Base-by-base conservation (phyloP, 2,329 filamentous ascomycete genomes). In the Alternaria panax region DNA sequence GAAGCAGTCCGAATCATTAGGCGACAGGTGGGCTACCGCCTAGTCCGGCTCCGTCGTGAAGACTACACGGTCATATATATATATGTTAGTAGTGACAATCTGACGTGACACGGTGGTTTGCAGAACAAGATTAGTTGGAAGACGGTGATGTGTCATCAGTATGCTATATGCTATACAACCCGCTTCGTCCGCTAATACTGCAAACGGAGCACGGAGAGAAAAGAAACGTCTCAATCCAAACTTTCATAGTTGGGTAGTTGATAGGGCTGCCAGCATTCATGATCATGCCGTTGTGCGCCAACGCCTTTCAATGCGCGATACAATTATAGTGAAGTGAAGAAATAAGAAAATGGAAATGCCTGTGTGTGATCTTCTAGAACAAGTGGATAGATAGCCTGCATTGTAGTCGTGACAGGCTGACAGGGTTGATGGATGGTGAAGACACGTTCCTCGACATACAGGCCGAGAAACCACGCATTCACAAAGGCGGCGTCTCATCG, bases 21-120 rank as follows among this genome's bases (percentile, higher is more conserved):
- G 83, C 84, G 5, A 86, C 83, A 1, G 88, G 87, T 0, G 79
- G 81, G n/a, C 64, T 82, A 52, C 88, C 88, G 12, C 88, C 88
- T 3, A 90, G 86, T 67, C 87, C 87, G 20, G 87, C 83, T 40
- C 72, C 70, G 30, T 24, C 8, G 22, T 47, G 20, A 32, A 48
- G 20, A 48, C 28, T 16, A 20, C 7, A 24, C 12, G 12, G 20
- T 20, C 3, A 24, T 41, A 3, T 7, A 41, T 41, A 24, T 41
- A 3, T 7, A 41, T 41, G 2, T 24, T 12, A 16, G 20, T 6
- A 18, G 20, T 14, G 12, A 41, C 18, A 7, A n/a, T 36, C 5
- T 5, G n/a, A 3, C 28, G 16, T 25, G 30, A 24, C 6, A 24
- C 9, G 1, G 4, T 36, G 11, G 20, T 11, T 6, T 9, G 24